Base-by-base conservation (phyloP, 164 flowering plant species). In the Piper longum region DNA sequence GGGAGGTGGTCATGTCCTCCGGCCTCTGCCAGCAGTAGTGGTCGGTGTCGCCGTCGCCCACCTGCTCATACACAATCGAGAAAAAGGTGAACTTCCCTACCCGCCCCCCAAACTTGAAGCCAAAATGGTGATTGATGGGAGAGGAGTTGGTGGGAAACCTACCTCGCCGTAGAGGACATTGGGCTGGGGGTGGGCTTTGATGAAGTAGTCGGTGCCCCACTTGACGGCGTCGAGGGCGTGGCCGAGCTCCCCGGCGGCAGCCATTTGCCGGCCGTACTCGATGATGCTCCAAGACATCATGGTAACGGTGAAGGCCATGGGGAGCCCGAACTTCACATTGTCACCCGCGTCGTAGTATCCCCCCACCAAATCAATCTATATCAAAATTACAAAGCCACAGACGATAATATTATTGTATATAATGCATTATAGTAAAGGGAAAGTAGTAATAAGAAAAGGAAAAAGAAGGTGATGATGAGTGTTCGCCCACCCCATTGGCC, bases 1-100 rank as follows among this genome's bases (percentile, higher is more conserved):
- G n/a, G n/a, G n/a, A n/a, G n/a, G n/a, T n/a, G n/a, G 95, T 84
- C 98, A 91, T 91, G 71, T 91, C 98, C 71, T 91, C 98, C 4
- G 98, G 96, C 62, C 98, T 69, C 74, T 91, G 95, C 98, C 98
- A 91, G 74, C 98, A 91, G 78, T 77, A 79, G 68, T 91, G 98
- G 71, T 91, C 98, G 16, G 81, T 79, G 70, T 80, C 79, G 4
- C 96, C 96, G 73, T 91, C 98, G 57, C 98, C 98, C 60, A 91
- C 96, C 97, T 88, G 69, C 57, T 19, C 54, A 61, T 59, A 67
- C 45, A 52, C 4, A 19, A 26, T 17, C 39, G 58, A 65, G 7
- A 67, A 42, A 36, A 56, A 61, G 40, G 60, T 44, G n/a, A 13
- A n/a, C 17, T 4, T 9, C 60, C n/a, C 4, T 16, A 3, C 14